These are phyloP conservation scores for Chrysosporium queenslandicum DNA, from an alignment of 2,329 filamentous ascomycete species.

Conservation along the genomic window DNA sequence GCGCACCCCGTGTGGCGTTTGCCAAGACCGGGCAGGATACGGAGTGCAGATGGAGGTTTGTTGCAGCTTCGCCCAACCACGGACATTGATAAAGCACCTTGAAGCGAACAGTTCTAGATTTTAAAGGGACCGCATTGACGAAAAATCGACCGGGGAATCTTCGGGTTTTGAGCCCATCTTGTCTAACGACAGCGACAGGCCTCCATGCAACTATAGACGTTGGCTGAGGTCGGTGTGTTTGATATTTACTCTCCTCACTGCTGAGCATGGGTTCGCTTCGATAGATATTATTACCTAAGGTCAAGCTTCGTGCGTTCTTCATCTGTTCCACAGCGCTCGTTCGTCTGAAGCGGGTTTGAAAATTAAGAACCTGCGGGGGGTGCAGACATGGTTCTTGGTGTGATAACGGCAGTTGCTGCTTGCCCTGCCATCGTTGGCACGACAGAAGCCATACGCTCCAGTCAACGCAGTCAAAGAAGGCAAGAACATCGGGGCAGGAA, in stretches of 20 bases:
- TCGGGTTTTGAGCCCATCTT: not conserved
- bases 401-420: slow-evolving; percentile 12
- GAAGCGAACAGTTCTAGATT: not conserved
- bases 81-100: too few species aligned
- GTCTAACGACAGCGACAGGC: not conserved
- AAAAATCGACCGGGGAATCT: not conserved
- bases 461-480: slow-evolving; percentile 15
- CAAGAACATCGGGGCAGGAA: slow-evolving; percentile 13
- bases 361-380: not conserved
- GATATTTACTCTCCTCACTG: not conserved
- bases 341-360: not conserved
- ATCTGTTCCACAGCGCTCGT: not conserved
- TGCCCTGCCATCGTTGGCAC: slow-evolving; percentile 1
- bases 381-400: slow-evolving; percentile 12
- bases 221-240: not conserved
- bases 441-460: slow-evolving; percentile 15
- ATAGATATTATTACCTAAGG: not conserved
- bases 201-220: not conserved
- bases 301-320: not conserved
- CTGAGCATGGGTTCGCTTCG: not conserved
- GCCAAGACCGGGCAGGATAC: not conserved
- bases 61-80: not conserved
- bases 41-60: too few species aligned
- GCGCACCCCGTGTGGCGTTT: not conserved
- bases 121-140: not conserved